These are phyloP conservation scores for Simmondsia chinensis DNA, from an alignment of 148 eudicot species.

Conservation along the genomic window DNA sequence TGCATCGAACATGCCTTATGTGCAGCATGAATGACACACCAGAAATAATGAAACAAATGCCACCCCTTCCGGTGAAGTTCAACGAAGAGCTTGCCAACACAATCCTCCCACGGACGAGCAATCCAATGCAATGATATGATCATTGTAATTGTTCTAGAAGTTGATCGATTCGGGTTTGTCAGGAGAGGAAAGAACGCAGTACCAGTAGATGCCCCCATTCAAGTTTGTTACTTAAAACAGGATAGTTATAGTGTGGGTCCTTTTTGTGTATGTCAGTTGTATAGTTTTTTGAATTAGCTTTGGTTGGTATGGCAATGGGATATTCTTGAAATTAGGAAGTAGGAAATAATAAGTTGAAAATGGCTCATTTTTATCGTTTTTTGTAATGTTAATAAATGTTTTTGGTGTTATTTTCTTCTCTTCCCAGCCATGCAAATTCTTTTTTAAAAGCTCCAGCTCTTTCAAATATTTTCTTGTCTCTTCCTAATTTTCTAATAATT, in stretches of 20 bases:
- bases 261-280: constrained; percentile 5
- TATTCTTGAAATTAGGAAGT: constrained; percentile 10
- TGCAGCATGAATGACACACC: constrained; percentile 77
- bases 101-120: constrained; percentile 46
- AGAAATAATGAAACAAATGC: constrained; percentile 96
- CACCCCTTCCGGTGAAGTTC: constrained; percentile 86
- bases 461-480: too few species aligned
- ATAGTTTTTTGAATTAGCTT: constrained; percentile 24
- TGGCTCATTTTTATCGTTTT: constrained; percentile 9
- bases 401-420: too few species aligned
- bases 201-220: constrained; percentile 8
- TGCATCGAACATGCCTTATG: too few species aligned
- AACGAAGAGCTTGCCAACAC: constrained; percentile 71
- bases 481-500: too few species aligned
- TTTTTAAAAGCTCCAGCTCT: too few species aligned
- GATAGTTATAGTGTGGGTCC: constrained; percentile 2
- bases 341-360: constrained; percentile 10
- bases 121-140: constrained; percentile 43
- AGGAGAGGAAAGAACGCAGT: constrained; percentile 6
- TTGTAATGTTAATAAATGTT: constrained; percentile 10
- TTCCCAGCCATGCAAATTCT: too few species aligned
- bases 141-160: too few species aligned
- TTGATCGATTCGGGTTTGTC: constrained; percentile 1
- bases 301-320: constrained; percentile 13
- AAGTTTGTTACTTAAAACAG: constrained; percentile 13